A percentile compares a stretch with the other conserved stretches of the same genome.
Conservation (phyloP, 345 rosid genomes). For the Reutealis trisperma region DNA sequence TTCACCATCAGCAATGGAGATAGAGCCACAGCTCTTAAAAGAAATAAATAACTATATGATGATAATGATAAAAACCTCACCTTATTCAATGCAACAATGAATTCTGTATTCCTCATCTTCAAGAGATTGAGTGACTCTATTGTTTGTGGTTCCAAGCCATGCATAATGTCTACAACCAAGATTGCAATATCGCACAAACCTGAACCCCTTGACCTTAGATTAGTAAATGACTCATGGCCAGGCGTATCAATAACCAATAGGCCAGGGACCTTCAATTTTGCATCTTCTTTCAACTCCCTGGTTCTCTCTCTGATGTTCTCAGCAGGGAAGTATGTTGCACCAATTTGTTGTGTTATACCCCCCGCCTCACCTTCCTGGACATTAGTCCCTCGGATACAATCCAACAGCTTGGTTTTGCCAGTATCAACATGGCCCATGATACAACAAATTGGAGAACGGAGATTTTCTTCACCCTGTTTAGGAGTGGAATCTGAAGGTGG, state of each 20-base stretch:
- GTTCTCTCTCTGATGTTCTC: slow-evolving; percentile 94
- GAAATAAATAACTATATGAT: background rate
- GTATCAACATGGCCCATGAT: slow-evolving; percentile 99
- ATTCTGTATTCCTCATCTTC: slow-evolving; percentile 81
- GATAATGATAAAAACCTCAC: slow-evolving; percentile 37
- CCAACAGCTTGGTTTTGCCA: slow-evolving; percentile 94
- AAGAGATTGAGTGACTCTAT: slow-evolving; percentile 89
- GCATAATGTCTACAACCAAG: slow-evolving; percentile 95
- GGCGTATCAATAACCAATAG: slow-evolving; percentile 97
- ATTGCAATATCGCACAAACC: slow-evolving; percentile 95
- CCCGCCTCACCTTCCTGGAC: slow-evolving; percentile 99
- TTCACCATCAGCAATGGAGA: background rate
- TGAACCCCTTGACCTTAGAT: slow-evolving; percentile 91
- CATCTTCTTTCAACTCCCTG: slow-evolving; percentile 88
- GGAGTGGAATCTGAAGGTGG: slow-evolving; percentile 32
- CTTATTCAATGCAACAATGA: slow-evolving; percentile 93
- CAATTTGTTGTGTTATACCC: slow-evolving; percentile 98
- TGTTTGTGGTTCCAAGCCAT: slow-evolving; percentile 90
- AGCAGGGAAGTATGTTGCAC: slow-evolving; percentile 96
- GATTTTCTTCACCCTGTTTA: slow-evolving; percentile 54
- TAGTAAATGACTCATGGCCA: slow-evolving; percentile 89
- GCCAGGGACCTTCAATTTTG: slow-evolving; percentile 91
- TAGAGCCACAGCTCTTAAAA: slow-evolving; percentile 9
- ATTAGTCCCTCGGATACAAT: slow-evolving; percentile 94
- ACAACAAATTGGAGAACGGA: slow-evolving; percentile 94